Base-by-base conservation (phyloP, 495 filamentous ascomycete genomes). In the Podospora anserina region DNA sequence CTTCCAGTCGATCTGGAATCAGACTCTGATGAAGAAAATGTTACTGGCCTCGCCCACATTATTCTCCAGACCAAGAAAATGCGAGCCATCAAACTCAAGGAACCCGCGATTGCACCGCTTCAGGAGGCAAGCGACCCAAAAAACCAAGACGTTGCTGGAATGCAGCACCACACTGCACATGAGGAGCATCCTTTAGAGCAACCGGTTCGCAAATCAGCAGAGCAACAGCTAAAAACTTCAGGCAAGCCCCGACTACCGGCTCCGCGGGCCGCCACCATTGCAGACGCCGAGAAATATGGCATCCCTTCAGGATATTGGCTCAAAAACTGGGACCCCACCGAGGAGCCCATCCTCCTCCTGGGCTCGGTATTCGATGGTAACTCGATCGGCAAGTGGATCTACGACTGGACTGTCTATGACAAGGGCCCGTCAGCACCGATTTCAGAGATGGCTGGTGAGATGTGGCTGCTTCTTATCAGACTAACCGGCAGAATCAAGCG, bases 331-430 rank as follows among this genome's bases (percentile, higher is more conserved):
- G 96, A 98, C 76, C 94, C 94, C 1, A 89, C 88, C 57, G 93
- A 97, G 79, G 92, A 92, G 71, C 81, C 95, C 49, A 96, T 99
- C 78, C 88, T 97, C 76, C 86, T 99, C 5, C 86, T 98, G 7
- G 95, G 95, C 57, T 96, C 91, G 75, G 95, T 98, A 57, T 99
- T 98, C 76, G 96, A 98, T 75, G 92, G 96, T 78, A 97, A 97
- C 85, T 95, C 92, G 20, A 86, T 99, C 16, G 95, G 95, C 74
- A 97, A 97, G 80, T 99, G 95, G 95, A 94, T 99, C 77, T 99
- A 97, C 82, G 96, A 99, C 85, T 99, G 95, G 95, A 97, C 95
- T 28, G 92, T 97, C 68, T 97, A 92, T 82, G 89, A 91, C 77
- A 90, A 96, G 71, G 93, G 93, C 54, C 85, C 92, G 13, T 87